Evolutionary conservation across 306 rosid species (phyloP).

Genomic region (Mucuna pruriens): DNA sequence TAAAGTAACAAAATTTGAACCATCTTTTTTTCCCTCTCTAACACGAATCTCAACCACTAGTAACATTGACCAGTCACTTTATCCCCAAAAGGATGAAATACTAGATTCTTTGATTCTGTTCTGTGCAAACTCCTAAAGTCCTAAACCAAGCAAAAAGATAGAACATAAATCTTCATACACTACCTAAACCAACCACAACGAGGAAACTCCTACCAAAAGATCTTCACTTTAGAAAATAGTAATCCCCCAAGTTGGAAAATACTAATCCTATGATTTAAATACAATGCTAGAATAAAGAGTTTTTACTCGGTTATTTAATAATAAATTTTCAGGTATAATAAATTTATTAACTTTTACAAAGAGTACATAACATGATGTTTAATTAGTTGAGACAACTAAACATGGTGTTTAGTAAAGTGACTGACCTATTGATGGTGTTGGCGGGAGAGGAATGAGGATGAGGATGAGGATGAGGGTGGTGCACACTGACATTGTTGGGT

Average conservation of each 20-base stretch:
- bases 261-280: too few species aligned
- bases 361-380: background rate
- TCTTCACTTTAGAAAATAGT: background rate
- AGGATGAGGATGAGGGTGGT: conserved; percentile 51
- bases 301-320: too few species aligned
- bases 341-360: background rate
- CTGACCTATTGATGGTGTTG: conserved; percentile 66
- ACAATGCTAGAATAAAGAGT: too few species aligned
- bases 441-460: conserved; percentile 59
- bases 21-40: background rate
- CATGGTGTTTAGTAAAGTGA: background rate
- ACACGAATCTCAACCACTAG: conserved; percentile 26
- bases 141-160: background rate
- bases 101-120: conserved; percentile 25
- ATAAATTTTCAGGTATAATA: too few species aligned
- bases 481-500: conserved; percentile 53
- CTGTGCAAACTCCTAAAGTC: background rate
- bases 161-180: background rate
- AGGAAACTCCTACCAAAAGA: background rate
- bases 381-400: background rate
- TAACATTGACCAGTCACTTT: background rate
- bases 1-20: background rate
- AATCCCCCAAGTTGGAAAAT: background rate
- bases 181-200: conserved; percentile 4
- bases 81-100: background rate